phyloP scores from a whole-genome alignment of 78 protist genomes.

The Bodo saltans region DNA sequence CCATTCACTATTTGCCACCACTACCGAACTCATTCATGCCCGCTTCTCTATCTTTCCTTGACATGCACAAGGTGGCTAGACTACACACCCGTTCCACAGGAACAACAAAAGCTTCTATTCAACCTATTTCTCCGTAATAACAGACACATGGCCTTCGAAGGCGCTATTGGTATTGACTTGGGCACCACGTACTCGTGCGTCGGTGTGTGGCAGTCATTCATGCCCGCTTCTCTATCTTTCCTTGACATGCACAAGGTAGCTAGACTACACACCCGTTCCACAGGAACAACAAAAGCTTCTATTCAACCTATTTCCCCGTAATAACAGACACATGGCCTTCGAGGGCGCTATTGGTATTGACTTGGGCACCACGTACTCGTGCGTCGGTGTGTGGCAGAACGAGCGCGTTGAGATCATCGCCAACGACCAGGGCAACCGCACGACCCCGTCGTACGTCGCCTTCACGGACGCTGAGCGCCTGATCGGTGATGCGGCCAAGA shows the following conservation, averaged over 20 bases:
- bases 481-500: conserved; percentile 88
- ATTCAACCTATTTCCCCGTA: no score
- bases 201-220: conserved; percentile 89
- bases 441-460: conserved; percentile 92
- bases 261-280: no score
- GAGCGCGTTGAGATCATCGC: conserved; percentile 47
- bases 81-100: no score
- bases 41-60: no score
- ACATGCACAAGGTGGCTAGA: no score
- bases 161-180: conserved; percentile 70
- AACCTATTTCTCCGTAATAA: no score
- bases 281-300: no score
- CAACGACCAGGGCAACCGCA: conserved; percentile 79
- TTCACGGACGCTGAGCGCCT: conserved; percentile 75
- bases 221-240: no score
- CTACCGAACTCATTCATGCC: no score
- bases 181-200: conserved; percentile 91
- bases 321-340: conserved; percentile 10
- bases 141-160: conserved; percentile 15
- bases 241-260: no score
- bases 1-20: conserved; percentile 61
- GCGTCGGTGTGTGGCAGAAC: conserved; percentile 87
- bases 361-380: conserved; percentile 96
- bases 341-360: conserved; percentile 89
- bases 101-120: no score